These are phyloP conservation scores for Coprinellus micaceus DNA, from an alignment of 768 basidiomycete genomes.

Conservation along the genomic window DNA sequence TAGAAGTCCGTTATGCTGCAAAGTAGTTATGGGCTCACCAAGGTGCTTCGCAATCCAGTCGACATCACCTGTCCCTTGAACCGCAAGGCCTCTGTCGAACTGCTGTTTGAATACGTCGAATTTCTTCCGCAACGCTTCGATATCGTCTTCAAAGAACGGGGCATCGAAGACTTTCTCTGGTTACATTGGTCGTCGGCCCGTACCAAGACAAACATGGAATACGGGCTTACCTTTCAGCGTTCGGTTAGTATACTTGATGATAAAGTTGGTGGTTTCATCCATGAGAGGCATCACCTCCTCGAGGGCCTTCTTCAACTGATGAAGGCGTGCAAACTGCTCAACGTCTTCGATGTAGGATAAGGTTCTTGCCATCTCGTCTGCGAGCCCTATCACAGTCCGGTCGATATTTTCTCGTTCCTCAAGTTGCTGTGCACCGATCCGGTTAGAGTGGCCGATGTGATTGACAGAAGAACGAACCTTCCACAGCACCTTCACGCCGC, in stretches of 20 bases:
- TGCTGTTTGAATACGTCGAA: conserved; percentile 19
- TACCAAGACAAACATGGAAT: neutral
- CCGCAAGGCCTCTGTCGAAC: conserved; percentile 21
- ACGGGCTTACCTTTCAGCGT: conserved; percentile 7
- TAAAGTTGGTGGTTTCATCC: conserved; percentile 22
- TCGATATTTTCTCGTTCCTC: conserved; percentile 15
- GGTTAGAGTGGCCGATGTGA: conserved; percentile 1
- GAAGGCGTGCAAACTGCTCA: conserved; percentile 19
- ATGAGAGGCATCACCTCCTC: conserved; percentile 21
- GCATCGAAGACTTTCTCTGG: conserved; percentile 12
- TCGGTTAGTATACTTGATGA: conserved; percentile 13
- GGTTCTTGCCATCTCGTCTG: conserved; percentile 19
- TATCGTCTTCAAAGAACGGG: conserved; percentile 10
- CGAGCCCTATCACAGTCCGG: conserved; percentile 14
- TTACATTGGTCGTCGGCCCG: neutral
- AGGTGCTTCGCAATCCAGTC: conserved; percentile 14
- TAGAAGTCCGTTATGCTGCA: too few relatives aligned
- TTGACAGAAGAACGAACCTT: neutral
- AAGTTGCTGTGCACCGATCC: conserved; percentile 9
- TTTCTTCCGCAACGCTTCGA: conserved; percentile 15
- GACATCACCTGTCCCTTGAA: conserved; percentile 16
- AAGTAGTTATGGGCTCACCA: conserved; percentile 8
- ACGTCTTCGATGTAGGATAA: conserved; percentile 22
- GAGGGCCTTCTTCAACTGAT: conserved; percentile 19
- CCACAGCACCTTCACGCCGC: conserved; percentile 13